These are phyloP conservation scores for Rosa persica DNA, from an alignment of 306 rosid genomes.

Conservation along the genomic window DNA sequence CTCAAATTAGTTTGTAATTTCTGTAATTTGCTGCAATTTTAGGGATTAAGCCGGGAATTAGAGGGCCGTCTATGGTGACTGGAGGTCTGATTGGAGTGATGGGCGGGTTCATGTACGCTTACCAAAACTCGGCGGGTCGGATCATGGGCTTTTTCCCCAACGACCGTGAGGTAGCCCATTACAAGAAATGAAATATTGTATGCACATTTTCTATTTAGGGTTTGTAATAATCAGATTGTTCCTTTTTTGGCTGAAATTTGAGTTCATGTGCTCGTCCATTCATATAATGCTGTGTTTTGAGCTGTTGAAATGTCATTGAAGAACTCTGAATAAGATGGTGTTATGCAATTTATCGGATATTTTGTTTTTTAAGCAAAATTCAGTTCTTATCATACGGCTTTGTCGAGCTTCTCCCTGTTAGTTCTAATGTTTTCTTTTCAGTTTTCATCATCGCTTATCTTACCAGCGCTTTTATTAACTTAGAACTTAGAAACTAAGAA, in stretches of 20 bases:
- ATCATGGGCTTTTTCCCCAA: constrained; percentile 96
- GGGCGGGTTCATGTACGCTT: constrained; percentile 98
- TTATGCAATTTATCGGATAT: not conserved
- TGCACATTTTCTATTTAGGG: constrained; percentile 5
- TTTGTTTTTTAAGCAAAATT: not conserved
- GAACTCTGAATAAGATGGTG: not conserved
- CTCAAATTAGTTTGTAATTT: not conserved
- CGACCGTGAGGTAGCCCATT: constrained; percentile 79
- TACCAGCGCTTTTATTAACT: not conserved
- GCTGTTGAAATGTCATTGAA: not conserved
- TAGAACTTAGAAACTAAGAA: not conserved
- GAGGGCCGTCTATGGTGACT: constrained; percentile 95
- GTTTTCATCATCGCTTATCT: not conserved
- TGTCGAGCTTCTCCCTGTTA: not conserved
- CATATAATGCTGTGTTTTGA: not conserved
- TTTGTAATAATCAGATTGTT: constrained; percentile 10
- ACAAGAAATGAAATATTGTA: constrained; percentile 50
- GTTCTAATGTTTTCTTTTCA: not conserved
- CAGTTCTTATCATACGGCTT: not conserved
- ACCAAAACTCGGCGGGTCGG: constrained; percentile 87
- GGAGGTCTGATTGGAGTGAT: constrained; percentile 85
- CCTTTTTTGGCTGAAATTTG: not conserved
- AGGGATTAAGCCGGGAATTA: constrained; percentile 96
- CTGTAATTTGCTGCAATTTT: not conserved
- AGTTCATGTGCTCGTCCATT: not conserved